Conservation (phyloP, 495 filamentous ascomycete species). For the Astrothelium subdiscretum region DNA sequence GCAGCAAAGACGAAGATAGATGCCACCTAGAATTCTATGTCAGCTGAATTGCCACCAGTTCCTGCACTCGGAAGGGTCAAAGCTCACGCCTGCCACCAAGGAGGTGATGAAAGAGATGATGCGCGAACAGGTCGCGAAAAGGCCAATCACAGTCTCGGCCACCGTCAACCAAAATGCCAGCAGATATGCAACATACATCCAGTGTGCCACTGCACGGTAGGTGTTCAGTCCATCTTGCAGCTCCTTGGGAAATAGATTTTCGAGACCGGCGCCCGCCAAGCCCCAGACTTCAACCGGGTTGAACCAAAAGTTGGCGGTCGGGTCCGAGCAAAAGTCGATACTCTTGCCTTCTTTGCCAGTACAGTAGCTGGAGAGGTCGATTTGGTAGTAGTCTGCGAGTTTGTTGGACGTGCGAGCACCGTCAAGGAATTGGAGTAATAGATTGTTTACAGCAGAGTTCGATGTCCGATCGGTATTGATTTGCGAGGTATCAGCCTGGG, state of each 20-base stretch:
- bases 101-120: slow-evolving; percentile 68
- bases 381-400: background rate
- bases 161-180: slow-evolving; percentile 60
- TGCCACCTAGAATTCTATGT: slow-evolving; percentile 15
- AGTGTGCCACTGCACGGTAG: slow-evolving; percentile 62
- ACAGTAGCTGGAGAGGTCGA: slow-evolving; percentile 75
- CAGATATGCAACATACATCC: slow-evolving; percentile 64
- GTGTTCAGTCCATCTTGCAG: slow-evolving; percentile 53
- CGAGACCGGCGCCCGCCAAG: slow-evolving; percentile 44
- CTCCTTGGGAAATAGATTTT: slow-evolving; percentile 44
- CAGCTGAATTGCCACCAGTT: slow-evolving; percentile 6
- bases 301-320: slow-evolving; percentile 63
- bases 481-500: background rate
- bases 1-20: slow-evolving; percentile 45
- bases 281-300: slow-evolving; percentile 53
- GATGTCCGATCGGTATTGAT: background rate
- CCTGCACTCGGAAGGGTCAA: slow-evolving; percentile 28
- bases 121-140: slow-evolving; percentile 56
- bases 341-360: slow-evolving; percentile 43
- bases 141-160: slow-evolving; percentile 55
- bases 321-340: slow-evolving; percentile 41
- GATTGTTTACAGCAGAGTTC: background rate
- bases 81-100: slow-evolving; percentile 51
- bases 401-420: background rate
- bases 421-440: background rate